Percentiles rank a stretch among this genome's conserved stretches.
These are phyloP conservation scores for Avena sativa DNA, from an alignment of 176 grass and related monocot species.

Conservation along the genomic window DNA sequence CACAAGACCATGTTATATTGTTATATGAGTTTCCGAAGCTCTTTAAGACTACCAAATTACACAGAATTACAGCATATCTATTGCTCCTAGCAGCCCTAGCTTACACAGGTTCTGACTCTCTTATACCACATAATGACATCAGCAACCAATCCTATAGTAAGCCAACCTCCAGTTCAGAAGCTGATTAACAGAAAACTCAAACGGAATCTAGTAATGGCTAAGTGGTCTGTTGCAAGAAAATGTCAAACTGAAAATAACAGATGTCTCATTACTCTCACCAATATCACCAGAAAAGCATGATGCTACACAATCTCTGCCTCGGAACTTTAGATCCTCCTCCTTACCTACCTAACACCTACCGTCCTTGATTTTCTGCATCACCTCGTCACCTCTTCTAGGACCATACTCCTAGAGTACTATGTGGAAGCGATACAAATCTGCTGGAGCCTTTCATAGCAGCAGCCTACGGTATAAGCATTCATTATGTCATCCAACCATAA, in stretches of 20 bases:
- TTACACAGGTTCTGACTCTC: background rate
- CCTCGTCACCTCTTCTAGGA: background rate
- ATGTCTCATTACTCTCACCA: background rate
- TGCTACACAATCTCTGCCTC: background rate
- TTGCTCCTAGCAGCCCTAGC: background rate
- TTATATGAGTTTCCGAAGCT: background rate
- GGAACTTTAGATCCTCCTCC: background rate
- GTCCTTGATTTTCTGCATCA: conserved; percentile 9
- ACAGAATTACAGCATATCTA: background rate
- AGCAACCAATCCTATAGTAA: background rate
- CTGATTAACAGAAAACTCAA: conserved; percentile 6
- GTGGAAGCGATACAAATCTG: conserved; percentile 1
- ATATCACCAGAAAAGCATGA: background rate
- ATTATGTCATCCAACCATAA: conserved; percentile 35
- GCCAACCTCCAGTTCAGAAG: conserved; percentile 5
- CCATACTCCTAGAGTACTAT: background rate
- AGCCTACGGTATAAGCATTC: conserved; percentile 4
- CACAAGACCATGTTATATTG: conserved; percentile 6
- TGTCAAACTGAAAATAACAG: background rate
- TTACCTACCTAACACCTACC: conserved; percentile 11
- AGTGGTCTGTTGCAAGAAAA: conserved; percentile 7
- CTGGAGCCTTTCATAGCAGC: conserved; percentile 10
- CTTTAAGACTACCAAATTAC: background rate
- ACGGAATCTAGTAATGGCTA: background rate
- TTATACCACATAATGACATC: background rate